These are phyloP conservation scores for Mucuna pruriens DNA, from an alignment of 306 rosid genomes.

Conservation along the genomic window DNA sequence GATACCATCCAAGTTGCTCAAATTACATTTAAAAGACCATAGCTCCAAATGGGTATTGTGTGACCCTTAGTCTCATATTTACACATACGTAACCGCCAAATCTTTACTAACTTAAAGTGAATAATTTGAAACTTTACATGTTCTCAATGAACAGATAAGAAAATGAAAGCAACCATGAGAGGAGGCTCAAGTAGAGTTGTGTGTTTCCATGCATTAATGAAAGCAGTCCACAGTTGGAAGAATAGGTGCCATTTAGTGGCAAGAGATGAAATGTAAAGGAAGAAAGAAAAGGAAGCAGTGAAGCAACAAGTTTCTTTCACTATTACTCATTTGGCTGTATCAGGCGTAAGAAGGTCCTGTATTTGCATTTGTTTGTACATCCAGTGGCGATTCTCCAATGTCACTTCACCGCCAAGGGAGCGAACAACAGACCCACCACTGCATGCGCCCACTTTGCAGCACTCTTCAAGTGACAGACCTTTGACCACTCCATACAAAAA, in stretches of 20 bases:
- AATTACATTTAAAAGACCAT: too few relatives aligned
- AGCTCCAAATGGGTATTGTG: too few relatives aligned
- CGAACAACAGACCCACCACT: conserved; percentile 85
- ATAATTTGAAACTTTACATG: too few relatives aligned
- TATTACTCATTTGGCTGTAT: conserved; percentile 37
- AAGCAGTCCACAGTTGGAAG: conserved; percentile 34
- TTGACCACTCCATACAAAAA: conserved; percentile 80
- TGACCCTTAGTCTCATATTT: too few relatives aligned
- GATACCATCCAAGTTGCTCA: too few relatives aligned
- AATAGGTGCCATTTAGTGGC: conserved; percentile 19
- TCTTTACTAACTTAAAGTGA: too few relatives aligned
- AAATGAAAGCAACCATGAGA: too few relatives aligned
- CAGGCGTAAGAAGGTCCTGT: conserved; percentile 64
- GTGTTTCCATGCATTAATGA: not conserved
- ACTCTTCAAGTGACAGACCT: conserved; percentile 73
- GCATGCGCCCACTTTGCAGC: conserved; percentile 88
- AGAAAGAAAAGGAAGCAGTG: not conserved
- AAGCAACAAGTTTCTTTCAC: not conserved
- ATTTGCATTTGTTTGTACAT: conserved; percentile 80
- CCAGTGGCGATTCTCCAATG: conserved; percentile 76
- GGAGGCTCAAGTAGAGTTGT: not conserved
- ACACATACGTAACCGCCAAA: too few relatives aligned
- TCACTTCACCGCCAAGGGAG: conserved; percentile 82
- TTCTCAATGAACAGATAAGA: not conserved
- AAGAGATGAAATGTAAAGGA: conserved; percentile 16